Conservation (phyloP, 2,329 filamentous ascomycete genomes). For the Elsinoe batatas region DNA sequence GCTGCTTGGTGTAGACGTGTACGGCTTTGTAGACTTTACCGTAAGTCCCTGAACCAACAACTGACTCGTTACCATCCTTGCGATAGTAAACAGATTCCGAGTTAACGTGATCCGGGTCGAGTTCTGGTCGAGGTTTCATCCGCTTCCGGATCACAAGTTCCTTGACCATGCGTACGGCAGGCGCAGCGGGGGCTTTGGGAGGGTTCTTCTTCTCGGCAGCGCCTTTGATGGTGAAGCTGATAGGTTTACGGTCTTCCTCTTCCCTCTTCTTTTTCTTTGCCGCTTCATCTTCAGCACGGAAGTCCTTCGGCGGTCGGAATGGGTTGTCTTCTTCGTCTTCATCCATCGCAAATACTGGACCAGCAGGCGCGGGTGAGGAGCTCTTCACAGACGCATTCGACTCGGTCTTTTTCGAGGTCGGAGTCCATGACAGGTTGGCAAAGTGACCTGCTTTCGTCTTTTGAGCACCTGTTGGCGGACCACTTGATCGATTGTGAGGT, state of each 20-base stretch:
- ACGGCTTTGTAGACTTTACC: constrained; percentile 92
- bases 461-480: constrained; percentile 26
- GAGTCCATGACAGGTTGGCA: constrained; percentile 63
- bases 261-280: constrained; percentile 21
- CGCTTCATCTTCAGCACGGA: constrained; percentile 54
- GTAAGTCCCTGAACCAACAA: constrained; percentile 90
- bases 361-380: constrained; percentile 22
- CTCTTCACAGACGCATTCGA: constrained; percentile 15
- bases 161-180: constrained; percentile 26
- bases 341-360: constrained; percentile 18
- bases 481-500: constrained; percentile 39
- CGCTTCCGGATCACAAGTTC: constrained; percentile 57
- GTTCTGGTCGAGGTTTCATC: constrained; percentile 58
- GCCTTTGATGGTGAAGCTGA: constrained; percentile 89
- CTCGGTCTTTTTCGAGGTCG: constrained; percentile 27
- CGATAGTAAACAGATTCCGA: constrained; percentile 90
- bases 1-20: constrained; percentile 77
- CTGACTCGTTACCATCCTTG: constrained; percentile 95
- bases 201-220: constrained; percentile 41
- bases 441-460: constrained; percentile 51
- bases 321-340: constrained; percentile 50
- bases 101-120: constrained; percentile 60
- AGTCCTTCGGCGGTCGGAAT: constrained; percentile 54
- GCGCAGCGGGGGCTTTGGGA: constrained; percentile 17
- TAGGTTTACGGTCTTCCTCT: constrained; percentile 31